Base-by-base conservation (phyloP, 129 eudicot species). In the Rutidosis leptorrhynchoides region DNA sequence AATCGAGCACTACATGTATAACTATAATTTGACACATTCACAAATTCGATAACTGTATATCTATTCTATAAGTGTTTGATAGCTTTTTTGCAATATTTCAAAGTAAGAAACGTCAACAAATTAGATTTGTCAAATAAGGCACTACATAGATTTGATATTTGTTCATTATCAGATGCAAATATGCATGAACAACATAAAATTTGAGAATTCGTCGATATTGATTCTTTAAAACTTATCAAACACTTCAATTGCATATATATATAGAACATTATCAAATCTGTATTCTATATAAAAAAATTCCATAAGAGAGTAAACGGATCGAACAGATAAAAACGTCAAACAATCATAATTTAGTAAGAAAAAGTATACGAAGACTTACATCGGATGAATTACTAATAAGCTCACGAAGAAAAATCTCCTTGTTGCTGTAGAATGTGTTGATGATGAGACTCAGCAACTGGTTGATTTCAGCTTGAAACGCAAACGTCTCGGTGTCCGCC, bases 361-460 rank as follows among this genome's bases (percentile, higher is more conserved):
- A n/a, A 26, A 3, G 64, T 37, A 35, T 14, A 68, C 1, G 8
- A 37, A 37, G 11, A 56, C 87, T 58, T 67, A 82, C 87, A 79
- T 83, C 88, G 17, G 90, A 85, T 2, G 83, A 69, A 57, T 85
- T 81, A 49, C 90, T 84, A 49, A 84, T 84, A 52, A 84, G 86
- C 25, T 84, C 90, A 32, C 87, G 82, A 11, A 83, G 88, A 58
- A 83, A 81, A 62, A 79, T 83, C 77, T 83, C 84, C 76, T 78
- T 82, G 73, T 78, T 82, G 21, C 81, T 82, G 81, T 82, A 82
- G 12, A 82, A 82, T 6, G 88, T 83, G 62, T 83, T 83, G 73
- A 76, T 83, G 65, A 79, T 83, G 58, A 83, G 63, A 73, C 88
- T 83, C 69, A 76, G 14, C 16, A 83, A 74, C 83, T 75, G 88